A percentile compares a stretch with the other conserved stretches of the same genome.
Conservation (phyloP, 257 asterid genomes). For the Penstemon newberryi region DNA sequence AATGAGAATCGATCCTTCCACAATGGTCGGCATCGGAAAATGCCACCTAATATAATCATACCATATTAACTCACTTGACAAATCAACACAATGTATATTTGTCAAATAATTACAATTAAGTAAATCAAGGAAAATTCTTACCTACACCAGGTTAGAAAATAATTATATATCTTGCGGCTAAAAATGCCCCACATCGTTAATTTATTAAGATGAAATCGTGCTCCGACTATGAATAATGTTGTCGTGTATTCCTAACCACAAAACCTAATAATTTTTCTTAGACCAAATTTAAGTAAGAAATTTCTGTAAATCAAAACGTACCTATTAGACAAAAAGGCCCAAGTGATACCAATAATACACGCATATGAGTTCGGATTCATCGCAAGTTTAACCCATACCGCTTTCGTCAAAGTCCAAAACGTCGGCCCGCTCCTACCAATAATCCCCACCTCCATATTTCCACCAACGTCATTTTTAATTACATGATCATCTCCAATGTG, state of each 20-base stretch:
- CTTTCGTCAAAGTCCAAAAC: constrained; percentile 32
- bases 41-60: constrained; percentile 44
- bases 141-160: too few relatives aligned
- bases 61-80: background rate
- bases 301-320: background rate
- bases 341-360: constrained; percentile 44
- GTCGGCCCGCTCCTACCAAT: background rate
- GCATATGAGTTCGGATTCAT: constrained; percentile 65
- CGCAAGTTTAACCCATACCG: constrained; percentile 46
- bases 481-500: background rate
- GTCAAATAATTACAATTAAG: background rate
- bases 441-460: background rate
- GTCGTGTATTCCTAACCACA: too few relatives aligned
- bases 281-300: too few relatives aligned
- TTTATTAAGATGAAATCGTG: too few relatives aligned
- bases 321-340: constrained; percentile 69
- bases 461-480: background rate
- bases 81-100: too few relatives aligned
- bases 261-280: too few relatives aligned
- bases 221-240: too few relatives aligned
- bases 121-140: too few relatives aligned
- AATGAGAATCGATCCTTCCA: constrained; percentile 55
- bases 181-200: too few relatives aligned
- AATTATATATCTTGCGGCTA: too few relatives aligned
- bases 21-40: constrained; percentile 49